Conservation (phyloP, 139 green algal species). For the Chlamydomonas sp. region DNA sequence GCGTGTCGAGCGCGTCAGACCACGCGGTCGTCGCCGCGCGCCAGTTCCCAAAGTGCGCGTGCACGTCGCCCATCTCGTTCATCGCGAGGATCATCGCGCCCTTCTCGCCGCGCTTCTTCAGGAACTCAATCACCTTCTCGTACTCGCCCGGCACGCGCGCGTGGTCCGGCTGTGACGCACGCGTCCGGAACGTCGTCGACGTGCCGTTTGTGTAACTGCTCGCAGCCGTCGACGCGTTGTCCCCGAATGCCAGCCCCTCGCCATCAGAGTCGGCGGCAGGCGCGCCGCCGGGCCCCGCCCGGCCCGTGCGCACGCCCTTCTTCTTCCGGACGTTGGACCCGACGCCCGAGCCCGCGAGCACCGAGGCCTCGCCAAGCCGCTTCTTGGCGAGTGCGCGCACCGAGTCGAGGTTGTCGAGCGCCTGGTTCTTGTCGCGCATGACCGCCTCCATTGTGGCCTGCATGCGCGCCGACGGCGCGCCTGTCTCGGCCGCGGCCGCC, state of each 20-base stretch:
- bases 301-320: not conserved
- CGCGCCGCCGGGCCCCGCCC: not conserved
- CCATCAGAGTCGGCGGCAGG: too few species aligned
- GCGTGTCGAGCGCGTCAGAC: constrained; percentile 47
- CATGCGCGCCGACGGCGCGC: constrained; percentile 20
- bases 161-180: constrained; percentile 31
- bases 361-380: constrained; percentile 23
- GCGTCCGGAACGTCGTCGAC: constrained; percentile 22
- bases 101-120: constrained; percentile 51
- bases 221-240: not conserved
- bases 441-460: constrained; percentile 25
- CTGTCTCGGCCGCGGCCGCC: constrained; percentile 21
- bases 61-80: constrained; percentile 52
- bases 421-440: constrained; percentile 42
- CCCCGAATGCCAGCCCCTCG: not conserved
- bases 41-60: constrained; percentile 55
- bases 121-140: constrained; percentile 45
- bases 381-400: constrained; percentile 28
- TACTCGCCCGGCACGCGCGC: constrained; percentile 43
- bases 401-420: constrained; percentile 39
- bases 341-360: constrained; percentile 2
- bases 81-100: constrained; percentile 39
- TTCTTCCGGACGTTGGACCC: constrained; percentile 27
- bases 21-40: constrained; percentile 31
- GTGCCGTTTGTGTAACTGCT: not conserved